Base-by-base conservation (phyloP, 2,329 filamentous ascomycete species). In the Macrophomina tecta region DNA sequence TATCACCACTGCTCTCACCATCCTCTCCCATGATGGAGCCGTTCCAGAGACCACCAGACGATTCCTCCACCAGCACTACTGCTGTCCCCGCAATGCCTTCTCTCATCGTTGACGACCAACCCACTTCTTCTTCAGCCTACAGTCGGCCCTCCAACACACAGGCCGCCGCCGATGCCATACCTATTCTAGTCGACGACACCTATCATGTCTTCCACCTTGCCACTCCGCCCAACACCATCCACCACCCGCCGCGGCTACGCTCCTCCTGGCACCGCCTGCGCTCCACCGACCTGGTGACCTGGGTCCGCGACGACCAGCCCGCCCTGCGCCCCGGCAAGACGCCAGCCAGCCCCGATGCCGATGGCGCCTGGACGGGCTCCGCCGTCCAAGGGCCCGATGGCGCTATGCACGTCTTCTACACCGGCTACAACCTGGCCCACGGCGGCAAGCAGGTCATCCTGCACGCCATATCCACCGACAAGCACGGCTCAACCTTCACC, bases 371-470 rank as follows among this genome's bases (percentile, higher is more conserved):
- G 77, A 79, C 77, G 14, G 77, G 77, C 5, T 73, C 72, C 12
- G 77, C 76, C 1, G 70, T 79, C 52, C 67, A 73, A 16, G 77
- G 75, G 3, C 72, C 72, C 14, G 75, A 78, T 52, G 71, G 71
- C 6, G 70, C 70, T 38, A 75, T 79, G 75, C 76, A 78, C 64
- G 69, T 79, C 48, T 78, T 79, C 65, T 79, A 79, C 69, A 79
- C 77, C 9, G 77, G 77, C 1, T 79, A 79, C 66, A 78, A 75
- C 64, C 62, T 78, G 30, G 69, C 69, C 1, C 68, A 72, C 23
- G 69, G 70, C 36, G 76, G 77, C 6, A 72, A 71, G n/a, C 77
- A 79, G 63, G 75, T 74, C 6, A 76, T 79, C 38, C 69, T 79
- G 36, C 75, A 73, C 8, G 70, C 72, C 1, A 69, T n/a, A 7